Evolutionary conservation across 257 asterid species (phyloP).

Genomic region (Nicotiana undulata): DNA sequence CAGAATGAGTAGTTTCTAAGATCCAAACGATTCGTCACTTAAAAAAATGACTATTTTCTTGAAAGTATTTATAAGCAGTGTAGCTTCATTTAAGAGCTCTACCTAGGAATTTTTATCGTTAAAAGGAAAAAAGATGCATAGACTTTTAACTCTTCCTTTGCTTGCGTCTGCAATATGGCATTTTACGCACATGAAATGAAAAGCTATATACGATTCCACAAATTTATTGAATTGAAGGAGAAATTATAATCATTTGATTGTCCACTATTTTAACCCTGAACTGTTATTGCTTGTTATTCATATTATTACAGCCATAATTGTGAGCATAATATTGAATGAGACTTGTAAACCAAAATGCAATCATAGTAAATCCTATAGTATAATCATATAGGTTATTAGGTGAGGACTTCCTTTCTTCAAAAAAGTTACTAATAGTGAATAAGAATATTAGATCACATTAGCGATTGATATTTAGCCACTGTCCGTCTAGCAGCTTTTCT

Average conservation of each 20-base stretch:
- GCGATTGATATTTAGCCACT: not conserved
- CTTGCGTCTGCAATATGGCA: conserved; percentile 13
- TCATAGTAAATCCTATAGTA: conserved; percentile 22
- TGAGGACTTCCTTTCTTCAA: conserved; percentile 15
- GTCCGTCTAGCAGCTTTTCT: not conserved
- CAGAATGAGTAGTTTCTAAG: no score
- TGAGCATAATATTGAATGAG: conserved; percentile 33
- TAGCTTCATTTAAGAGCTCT: no score
- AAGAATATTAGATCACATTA: not conserved
- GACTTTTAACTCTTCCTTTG: not conserved
- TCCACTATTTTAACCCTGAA: conserved; percentile 2
- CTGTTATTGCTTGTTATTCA: conserved; percentile 20
- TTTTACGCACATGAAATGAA: not conserved
- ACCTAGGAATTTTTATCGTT: not conserved
- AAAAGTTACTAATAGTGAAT: conserved; percentile 7
- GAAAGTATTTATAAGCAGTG: no score
- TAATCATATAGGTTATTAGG: conserved; percentile 18
- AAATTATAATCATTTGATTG: conserved; percentile 13
- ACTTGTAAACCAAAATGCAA: conserved; percentile 37
- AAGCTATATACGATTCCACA: not conserved
- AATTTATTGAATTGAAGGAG: not conserved
- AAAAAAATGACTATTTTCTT: no score
- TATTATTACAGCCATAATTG: conserved; percentile 14
- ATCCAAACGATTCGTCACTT: no score
- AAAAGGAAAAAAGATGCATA: not conserved